Conservation (phyloP, 371 early-diverging fungal genomes). For the Mortierella sp. region DNA sequence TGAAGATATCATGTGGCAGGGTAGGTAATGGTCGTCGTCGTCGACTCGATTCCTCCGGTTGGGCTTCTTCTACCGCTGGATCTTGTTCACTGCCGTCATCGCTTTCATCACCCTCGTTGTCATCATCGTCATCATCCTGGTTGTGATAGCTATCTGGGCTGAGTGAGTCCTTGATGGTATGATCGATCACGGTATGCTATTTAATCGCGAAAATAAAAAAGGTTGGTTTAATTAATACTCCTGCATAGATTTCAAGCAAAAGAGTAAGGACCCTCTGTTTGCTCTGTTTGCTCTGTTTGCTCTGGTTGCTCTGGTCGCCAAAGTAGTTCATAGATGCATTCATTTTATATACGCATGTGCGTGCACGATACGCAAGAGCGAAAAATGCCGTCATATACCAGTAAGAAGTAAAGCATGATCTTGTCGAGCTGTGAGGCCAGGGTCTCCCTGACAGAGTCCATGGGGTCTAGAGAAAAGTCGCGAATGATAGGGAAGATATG, state of each 20-base stretch:
- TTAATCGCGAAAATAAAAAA: constrained; percentile 1
- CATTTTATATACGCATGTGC: too few species aligned
- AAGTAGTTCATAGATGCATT: too few species aligned
- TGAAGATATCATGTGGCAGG: constrained; percentile 51
- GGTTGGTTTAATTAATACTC: constrained; percentile 1
- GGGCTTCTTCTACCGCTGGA: neutral
- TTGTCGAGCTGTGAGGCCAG: constrained; percentile 50
- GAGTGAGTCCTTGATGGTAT: constrained; percentile 10
- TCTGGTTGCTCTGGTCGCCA: too few species aligned
- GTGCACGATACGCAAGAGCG: neutral
- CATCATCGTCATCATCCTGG: constrained; percentile 2
- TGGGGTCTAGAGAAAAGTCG: constrained; percentile 31
- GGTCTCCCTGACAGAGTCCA: constrained; percentile 42
- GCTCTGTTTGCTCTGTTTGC: too few species aligned
- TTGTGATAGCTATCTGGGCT: constrained; percentile 2
- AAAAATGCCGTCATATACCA: constrained; percentile 15
- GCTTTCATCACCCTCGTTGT: neutral
- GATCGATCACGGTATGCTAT: constrained; percentile 40
- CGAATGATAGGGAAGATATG: constrained; percentile 39
- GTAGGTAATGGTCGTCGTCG: constrained; percentile 11
- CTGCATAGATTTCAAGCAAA: constrained; percentile 2
- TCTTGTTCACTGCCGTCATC: neutral
- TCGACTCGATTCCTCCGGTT: neutral
- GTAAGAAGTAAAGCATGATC: constrained; percentile 39
- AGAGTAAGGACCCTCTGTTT: too few species aligned